Conservation (phyloP, 805 yeast species). For the Kluyveromyces siamensis region DNA sequence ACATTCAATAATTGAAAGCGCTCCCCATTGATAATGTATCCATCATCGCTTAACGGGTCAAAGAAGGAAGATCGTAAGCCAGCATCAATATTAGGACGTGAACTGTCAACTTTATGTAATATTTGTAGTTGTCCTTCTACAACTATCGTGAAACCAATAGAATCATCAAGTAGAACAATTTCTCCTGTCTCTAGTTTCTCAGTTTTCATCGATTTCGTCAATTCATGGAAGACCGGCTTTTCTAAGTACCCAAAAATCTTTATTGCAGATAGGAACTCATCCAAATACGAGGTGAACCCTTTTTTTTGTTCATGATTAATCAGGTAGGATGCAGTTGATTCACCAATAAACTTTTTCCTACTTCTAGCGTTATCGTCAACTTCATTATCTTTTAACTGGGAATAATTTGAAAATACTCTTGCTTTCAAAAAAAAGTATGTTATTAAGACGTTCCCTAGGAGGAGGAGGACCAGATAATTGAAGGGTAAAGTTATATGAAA, state of each 20-base stretch:
- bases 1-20: conserved; percentile 70
- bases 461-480: conserved; percentile 1
- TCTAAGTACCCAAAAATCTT: conserved; percentile 92
- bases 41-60: conserved; percentile 25
- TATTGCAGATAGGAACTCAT: conserved; percentile 83
- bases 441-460: background rate
- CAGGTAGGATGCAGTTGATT: conserved; percentile 1
- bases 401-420: background rate
- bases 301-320: background rate
- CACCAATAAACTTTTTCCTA: conserved; percentile 1
- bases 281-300: conserved; percentile 56
- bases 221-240: conserved; percentile 81
- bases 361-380: background rate
- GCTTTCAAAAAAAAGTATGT: conserved; percentile 1
- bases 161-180: conserved; percentile 59
- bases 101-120: conserved; percentile 43
- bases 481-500: conserved; percentile 2
- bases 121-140: conserved; percentile 87
- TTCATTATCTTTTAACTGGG: conserved; percentile 1
- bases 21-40: conserved; percentile 42
- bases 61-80: conserved; percentile 24
- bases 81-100: conserved; percentile 4
- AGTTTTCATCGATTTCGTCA: conserved; percentile 86
- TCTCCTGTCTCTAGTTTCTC: conserved; percentile 74
- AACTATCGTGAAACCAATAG: conserved; percentile 81